A percentile compares a stretch with the other conserved stretches of the same genome.
Evolutionary conservation across 345 rosid species (phyloP).

Genomic region (Eucalyptus viminalis): DNA sequence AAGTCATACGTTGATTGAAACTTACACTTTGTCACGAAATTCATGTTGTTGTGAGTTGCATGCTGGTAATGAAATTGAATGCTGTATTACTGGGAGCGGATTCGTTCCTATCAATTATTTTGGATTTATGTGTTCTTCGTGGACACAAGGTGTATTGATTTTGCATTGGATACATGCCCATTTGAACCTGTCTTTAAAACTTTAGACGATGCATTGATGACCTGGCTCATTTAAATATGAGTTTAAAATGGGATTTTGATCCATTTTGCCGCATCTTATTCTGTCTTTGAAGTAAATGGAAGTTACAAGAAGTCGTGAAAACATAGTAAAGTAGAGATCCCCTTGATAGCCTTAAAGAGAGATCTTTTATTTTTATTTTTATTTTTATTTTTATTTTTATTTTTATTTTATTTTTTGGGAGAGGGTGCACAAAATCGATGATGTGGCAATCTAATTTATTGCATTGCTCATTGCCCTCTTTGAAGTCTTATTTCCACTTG

Average conservation of each 20-base stretch:
- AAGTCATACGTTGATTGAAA: neutral
- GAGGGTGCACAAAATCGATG: neutral
- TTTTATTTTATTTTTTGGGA: too few species aligned
- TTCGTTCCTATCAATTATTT: neutral
- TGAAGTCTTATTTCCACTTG: neutral
- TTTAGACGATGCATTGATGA: neutral
- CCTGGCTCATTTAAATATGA: neutral
- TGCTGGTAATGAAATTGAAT: neutral
- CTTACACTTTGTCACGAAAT: neutral
- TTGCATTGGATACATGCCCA: neutral
- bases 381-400: too few species aligned
- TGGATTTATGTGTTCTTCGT: neutral
- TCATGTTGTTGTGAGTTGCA: neutral
- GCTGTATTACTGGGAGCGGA: accelerated
- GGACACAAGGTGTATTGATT: neutral
- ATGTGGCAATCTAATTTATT: neutral
- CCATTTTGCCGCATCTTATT: neutral
- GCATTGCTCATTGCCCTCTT: neutral
- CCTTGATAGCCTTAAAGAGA: neutral
- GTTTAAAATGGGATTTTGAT: neutral
- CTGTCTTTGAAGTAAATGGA: neutral
- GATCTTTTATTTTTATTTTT: neutral
- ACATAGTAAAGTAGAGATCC: neutral
- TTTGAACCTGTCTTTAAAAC: neutral
- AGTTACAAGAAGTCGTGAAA: neutral